Percentiles rank a stretch among this genome's conserved stretches.
phyloP scores from a whole-genome alignment of 352 stramenopile genomes.

The Globisporangium nodosum region DNA sequence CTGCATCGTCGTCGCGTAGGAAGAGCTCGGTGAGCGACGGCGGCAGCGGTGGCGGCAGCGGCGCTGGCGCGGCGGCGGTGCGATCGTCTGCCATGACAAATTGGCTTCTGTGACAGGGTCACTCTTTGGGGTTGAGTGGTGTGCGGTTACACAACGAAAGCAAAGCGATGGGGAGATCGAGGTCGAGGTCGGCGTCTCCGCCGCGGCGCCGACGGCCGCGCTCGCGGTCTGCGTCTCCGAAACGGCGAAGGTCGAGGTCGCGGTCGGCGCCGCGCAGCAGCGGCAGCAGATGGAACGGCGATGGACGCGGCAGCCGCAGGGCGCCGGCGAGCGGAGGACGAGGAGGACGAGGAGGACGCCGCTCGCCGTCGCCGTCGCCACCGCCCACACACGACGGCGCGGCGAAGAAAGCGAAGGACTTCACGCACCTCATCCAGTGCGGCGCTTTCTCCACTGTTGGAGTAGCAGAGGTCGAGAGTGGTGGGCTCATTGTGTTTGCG shows the following conservation, averaged over 20 bases:
- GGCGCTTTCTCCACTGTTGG: conserved; percentile 3
- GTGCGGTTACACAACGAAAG: neutral
- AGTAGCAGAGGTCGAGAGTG: neutral
- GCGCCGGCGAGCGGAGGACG: neutral
- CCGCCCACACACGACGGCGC: conserved; percentile 12
- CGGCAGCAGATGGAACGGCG: neutral
- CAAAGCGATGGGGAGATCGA: neutral
- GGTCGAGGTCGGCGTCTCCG: neutral
- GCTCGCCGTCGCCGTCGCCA: conserved; percentile 21
- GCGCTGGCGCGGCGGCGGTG: no score
- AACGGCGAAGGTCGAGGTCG: neutral
- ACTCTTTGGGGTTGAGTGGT: neutral
- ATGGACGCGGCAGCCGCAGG: conserved; percentile 1
- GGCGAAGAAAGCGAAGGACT: conserved; percentile 49
- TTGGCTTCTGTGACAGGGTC: neutral
- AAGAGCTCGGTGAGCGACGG: conserved; percentile 29
- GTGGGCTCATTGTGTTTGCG: neutral
- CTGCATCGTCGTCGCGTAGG: conserved; percentile 15
- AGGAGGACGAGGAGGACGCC: neutral
- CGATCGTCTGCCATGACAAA: neutral
- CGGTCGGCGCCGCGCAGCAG: neutral
- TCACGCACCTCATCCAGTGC: conserved; percentile 50
- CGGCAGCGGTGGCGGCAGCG: neutral
- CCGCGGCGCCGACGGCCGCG: conserved; percentile 2
- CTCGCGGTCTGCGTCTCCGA: conserved; percentile 8